A percentile compares a stretch with the other conserved stretches of the same genome.
These are phyloP conservation scores for Hypomyces rosellus DNA, from an alignment of 2,329 filamentous ascomycete species.

Conservation along the genomic window DNA sequence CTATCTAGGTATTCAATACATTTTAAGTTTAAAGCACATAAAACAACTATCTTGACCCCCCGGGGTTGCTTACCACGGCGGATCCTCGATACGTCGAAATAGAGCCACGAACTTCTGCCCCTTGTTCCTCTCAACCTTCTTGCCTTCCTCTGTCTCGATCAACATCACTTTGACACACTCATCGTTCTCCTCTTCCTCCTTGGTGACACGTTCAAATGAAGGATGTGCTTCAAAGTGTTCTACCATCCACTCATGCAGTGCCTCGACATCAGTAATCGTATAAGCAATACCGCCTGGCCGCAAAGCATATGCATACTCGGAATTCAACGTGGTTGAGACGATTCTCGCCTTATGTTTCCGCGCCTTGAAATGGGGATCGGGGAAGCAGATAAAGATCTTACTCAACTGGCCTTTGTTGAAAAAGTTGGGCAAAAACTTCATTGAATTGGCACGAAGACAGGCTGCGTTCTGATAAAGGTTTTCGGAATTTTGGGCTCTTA, in stretches of 20 bases:
- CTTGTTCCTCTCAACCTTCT: slow-evolving; percentile 88
- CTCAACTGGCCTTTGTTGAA: slow-evolving; percentile 74
- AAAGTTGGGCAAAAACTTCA: slow-evolving; percentile 99
- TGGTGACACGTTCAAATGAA: slow-evolving; percentile 68
- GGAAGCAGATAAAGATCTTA: slow-evolving; percentile 97
- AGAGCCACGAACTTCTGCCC: slow-evolving; percentile 88
- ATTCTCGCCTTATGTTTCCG: slow-evolving; percentile 97
- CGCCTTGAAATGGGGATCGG: slow-evolving; percentile 95
- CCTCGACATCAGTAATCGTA: slow-evolving; percentile 95
- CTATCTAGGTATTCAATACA: too few species aligned
- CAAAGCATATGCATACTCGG: slow-evolving; percentile 88
- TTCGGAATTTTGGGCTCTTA: slow-evolving; percentile 59
- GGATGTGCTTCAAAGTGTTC: slow-evolving; percentile 72
- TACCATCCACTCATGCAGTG: slow-evolving; percentile 90
- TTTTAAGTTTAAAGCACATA: too few species aligned
- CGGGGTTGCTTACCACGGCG: slow-evolving; percentile 53
- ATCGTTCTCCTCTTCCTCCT: slow-evolving; percentile 62
- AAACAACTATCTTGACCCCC: too few species aligned
- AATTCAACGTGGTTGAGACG: slow-evolving; percentile 78
- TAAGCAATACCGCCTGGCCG: slow-evolving; percentile 81
- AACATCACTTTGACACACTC: slow-evolving; percentile 69
- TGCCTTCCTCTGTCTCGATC: slow-evolving; percentile 89
- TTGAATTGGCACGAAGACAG: slow-evolving; percentile 86
- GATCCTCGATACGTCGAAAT: slow-evolving; percentile 75
- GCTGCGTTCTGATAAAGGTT: slow-evolving; percentile 75